Evolutionary conservation across 176 grass and related monocot genomes (phyloP), one percentile per base, ranked within the genome.

Genomic region (Microstegium vimineum): DNA sequence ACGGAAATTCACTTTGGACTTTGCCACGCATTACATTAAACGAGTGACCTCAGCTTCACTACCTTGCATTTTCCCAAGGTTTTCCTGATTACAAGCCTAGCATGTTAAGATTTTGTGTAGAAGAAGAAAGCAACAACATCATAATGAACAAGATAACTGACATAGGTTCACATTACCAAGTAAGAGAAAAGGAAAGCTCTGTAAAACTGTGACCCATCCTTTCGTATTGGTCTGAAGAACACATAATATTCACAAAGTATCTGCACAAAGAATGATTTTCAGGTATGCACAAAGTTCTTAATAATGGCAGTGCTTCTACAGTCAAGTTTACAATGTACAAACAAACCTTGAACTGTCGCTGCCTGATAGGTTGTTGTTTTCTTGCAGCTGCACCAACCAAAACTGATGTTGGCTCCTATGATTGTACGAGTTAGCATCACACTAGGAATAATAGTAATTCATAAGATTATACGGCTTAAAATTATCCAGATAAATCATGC

Each of bases 141-240:
- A 10, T 73, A 14, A 73, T 73, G 42, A 73, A 49, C 25, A 73
- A 51, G 41, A 26, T 4, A 38, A 63, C 34, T 43, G n/a, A 42
- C 1, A 42, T 77, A 27, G 6, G 12, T 45, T 45, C 42, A 45
- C 26, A 1, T 82, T 42, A 73, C 78, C 65, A 70, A 32, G 40
- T 81, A 81, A 15, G 78, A 69, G 49, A 81, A 69, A 46, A 81
- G 45, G 27, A 81, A 81, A 15, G 63, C 65, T 22, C 78, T 47
- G 34, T 81, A 81, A 23, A 81, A 81, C 40, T 66, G 35, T 16
- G 46, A 57, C 4, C 78, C 78, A 81, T 81, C 78, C 16, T 13
- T 3, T 13, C 65, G 28, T 10, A n/a, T 1, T 81, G 46, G 30
- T 69, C 78, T 81, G 65, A 81, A 38, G 46, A 1, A 8, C 25